These are phyloP conservation scores for Lanmaoa pseudosensibilis DNA, from an alignment of 768 basidiomycete genomes.

Conservation along the genomic window DNA sequence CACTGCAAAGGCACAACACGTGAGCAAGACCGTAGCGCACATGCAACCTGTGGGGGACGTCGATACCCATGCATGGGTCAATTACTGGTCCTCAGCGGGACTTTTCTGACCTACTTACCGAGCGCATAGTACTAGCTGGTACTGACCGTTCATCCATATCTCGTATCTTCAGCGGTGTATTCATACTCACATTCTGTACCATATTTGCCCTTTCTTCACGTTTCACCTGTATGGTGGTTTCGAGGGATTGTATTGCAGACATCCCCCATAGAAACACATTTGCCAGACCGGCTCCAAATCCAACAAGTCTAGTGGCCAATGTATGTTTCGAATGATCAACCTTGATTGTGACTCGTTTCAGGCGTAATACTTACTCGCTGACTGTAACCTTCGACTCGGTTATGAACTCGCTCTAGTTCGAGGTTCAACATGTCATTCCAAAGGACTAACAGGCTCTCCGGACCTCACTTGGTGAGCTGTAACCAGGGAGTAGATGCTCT, in stretches of 20 bases:
- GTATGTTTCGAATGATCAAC: background rate
- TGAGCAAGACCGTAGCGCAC: conserved; percentile 13
- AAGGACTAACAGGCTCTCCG: background rate
- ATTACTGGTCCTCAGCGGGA: conserved; percentile 21
- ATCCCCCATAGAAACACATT: background rate
- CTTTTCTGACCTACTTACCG: conserved; percentile 3
- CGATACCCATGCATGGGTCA: conserved; percentile 20
- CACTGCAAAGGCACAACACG: conserved; percentile 7
- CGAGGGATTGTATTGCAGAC: background rate
- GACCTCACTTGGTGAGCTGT: background rate
- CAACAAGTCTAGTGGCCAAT: background rate
- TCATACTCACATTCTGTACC: background rate
- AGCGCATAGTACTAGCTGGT: background rate
- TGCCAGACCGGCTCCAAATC: background rate
- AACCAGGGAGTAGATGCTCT: background rate
- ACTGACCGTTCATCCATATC: background rate
- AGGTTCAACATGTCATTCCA: background rate
- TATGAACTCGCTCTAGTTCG: conserved; percentile 16
- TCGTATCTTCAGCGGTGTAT: too few relatives aligned
- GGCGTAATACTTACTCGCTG: background rate
- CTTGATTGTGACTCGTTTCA: conserved; percentile 1
- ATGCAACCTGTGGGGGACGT: conserved; percentile 13
- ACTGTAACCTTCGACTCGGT: conserved; percentile 9
- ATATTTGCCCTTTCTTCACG: background rate
- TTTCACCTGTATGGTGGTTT: background rate